phyloP scores from a whole-genome alignment of 768 basidiomycete species.

The Hygrophorus pudorinus region DNA sequence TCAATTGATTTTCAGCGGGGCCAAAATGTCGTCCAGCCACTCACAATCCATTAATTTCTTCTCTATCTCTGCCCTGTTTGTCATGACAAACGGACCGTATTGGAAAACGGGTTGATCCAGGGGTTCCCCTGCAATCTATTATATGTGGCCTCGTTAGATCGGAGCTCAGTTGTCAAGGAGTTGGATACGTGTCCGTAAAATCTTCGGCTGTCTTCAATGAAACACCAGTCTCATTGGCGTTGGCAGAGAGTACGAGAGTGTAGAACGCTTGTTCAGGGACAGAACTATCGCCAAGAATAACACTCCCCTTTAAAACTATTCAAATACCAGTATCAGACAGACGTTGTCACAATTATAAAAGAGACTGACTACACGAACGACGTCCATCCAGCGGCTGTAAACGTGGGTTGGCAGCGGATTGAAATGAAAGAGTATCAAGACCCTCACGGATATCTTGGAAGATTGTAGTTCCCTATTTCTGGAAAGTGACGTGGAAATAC shows the following conservation, averaged over 20 bases:
- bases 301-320: constrained; percentile 54
- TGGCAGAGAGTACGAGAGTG: constrained; percentile 73
- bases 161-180: constrained; percentile 4
- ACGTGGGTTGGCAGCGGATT: background rate
- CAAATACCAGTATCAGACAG: background rate
- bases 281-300: constrained; percentile 47
- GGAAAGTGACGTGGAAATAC: constrained; percentile 77
- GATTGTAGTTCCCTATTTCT: constrained; percentile 41
- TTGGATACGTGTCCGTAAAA: constrained; percentile 49
- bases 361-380: constrained; percentile 65
- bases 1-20: background rate
- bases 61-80: constrained; percentile 67
- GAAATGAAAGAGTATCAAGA: constrained; percentile 1
- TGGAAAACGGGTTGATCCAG: constrained; percentile 84
- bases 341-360: background rate
- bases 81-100: constrained; percentile 86
- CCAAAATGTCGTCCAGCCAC: constrained; percentile 7
- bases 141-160: background rate
- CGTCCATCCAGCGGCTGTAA: constrained; percentile 79
- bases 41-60: constrained; percentile 76
- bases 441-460: constrained; percentile 78
- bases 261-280: constrained; percentile 50
- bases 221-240: constrained; percentile 55
- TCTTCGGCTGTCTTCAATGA: constrained; percentile 46
- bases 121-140: constrained; percentile 75